Evolutionary conservation across 805 yeast species (phyloP).

Genomic region (Starmerella stellata): DNA sequence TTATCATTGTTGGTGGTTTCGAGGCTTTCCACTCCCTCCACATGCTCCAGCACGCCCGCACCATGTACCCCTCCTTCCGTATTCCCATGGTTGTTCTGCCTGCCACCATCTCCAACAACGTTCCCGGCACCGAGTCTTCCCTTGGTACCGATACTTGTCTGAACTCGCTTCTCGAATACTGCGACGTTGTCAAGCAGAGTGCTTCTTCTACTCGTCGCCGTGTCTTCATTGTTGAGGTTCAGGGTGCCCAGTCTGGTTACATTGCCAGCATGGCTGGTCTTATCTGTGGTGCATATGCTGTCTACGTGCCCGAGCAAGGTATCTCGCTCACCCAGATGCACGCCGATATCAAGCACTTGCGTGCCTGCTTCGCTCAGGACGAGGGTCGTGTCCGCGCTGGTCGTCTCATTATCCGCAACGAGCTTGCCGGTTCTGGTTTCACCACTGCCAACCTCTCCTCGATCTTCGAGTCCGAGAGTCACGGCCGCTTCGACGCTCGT

Average conservation of each 20-base stretch:
- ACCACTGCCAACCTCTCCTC: constrained; percentile 68
- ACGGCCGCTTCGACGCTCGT: constrained; percentile 66
- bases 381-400: constrained; percentile 71
- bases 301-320: constrained; percentile 78
- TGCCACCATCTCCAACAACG: constrained; percentile 91
- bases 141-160: constrained; percentile 91
- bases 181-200: constrained; percentile 86
- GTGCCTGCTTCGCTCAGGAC: constrained; percentile 51
- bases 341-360: constrained; percentile 55
- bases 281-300: constrained; percentile 78
- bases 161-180: constrained; percentile 74
- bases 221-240: constrained; percentile 91
- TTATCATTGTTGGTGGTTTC: constrained; percentile 85
- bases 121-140: constrained; percentile 97
- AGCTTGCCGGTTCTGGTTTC: constrained; percentile 64
- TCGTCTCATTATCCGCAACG: constrained; percentile 66
- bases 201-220: constrained; percentile 90
- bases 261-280: constrained; percentile 74
- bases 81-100: constrained; percentile 90
- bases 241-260: constrained; percentile 93
- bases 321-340: constrained; percentile 49
- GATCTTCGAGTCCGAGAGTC: constrained; percentile 62
- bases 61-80: constrained; percentile 70
- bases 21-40: constrained; percentile 84
- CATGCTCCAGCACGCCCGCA: constrained; percentile 61